phyloP scores from a whole-genome alignment of 495 filamentous ascomycete species.

The Penicillium mononematosum region DNA sequence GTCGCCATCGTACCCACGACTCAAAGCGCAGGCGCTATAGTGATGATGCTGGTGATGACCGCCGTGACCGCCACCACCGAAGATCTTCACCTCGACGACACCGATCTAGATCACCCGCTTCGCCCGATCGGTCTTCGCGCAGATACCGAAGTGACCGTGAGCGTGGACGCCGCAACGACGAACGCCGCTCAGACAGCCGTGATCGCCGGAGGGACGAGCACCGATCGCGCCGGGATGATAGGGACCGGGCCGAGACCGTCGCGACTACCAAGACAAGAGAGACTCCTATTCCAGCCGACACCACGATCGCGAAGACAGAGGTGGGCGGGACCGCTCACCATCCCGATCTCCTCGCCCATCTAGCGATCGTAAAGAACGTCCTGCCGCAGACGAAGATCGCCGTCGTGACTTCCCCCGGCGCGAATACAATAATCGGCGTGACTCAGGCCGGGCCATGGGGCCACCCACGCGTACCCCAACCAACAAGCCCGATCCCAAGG shows the following conservation, averaged over 20 bases:
- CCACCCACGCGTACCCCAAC: slow-evolving; percentile 14
- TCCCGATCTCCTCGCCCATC: slow-evolving; percentile 14
- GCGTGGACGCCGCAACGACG: slow-evolving; percentile 18
- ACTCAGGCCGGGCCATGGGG: slow-evolving; percentile 25
- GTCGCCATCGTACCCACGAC: slow-evolving; percentile 24
- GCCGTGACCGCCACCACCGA: slow-evolving; percentile 28
- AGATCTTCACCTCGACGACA: slow-evolving; percentile 30
- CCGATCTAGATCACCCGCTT: slow-evolving; percentile 38
- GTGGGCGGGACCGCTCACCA: slow-evolving; percentile 23
- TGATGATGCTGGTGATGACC: slow-evolving; percentile 30
- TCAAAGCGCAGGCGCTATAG: slow-evolving; percentile 31
- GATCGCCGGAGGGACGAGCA: slow-evolving; percentile 23
- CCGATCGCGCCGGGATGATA: slow-evolving; percentile 25
- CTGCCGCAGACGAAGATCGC: slow-evolving; percentile 3
- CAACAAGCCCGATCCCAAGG: slow-evolving; percentile 24
- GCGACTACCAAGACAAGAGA: slow-evolving; percentile 18
- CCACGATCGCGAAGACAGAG: slow-evolving; percentile 31
- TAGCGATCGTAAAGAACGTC: slow-evolving; percentile 16
- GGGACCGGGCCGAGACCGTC: slow-evolving; percentile 24
- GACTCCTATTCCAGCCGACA: slow-evolving; percentile 25
- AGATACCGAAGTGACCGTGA: slow-evolving; percentile 35
- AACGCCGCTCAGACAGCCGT: slow-evolving; percentile 21
- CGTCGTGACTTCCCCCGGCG: slow-evolving; percentile 22
- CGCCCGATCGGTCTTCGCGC: slow-evolving; percentile 27
- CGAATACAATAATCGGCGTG: slow-evolving; percentile 19